Percentiles rank a stretch among this genome's conserved stretches.
These are phyloP conservation scores for Cryptococcus sp. DNA, from an alignment of 1,284 basidiomycete species.

Conservation along the genomic window DNA sequence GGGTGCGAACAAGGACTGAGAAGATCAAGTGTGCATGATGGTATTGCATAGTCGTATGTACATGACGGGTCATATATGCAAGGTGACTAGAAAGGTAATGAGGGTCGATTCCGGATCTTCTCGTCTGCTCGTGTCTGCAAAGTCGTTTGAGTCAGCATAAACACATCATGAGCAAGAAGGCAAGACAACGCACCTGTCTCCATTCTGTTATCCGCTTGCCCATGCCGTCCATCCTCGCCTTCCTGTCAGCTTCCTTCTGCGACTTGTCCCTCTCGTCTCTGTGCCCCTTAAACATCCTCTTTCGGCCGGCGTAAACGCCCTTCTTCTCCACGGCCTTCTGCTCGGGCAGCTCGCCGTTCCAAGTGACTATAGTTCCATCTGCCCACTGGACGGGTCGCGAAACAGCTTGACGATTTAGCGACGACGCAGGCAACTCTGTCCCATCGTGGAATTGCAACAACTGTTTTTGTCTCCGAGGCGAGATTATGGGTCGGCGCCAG, in stretches of 20 bases:
- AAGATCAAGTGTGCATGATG: neutral
- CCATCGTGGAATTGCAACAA: constrained; percentile 31
- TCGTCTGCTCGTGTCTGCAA: constrained; percentile 24
- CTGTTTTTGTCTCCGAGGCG: constrained; percentile 37
- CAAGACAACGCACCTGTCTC: constrained; percentile 40
- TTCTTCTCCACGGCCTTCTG: constrained; percentile 15
- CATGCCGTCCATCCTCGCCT: constrained; percentile 45
- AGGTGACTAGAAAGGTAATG: constrained; percentile 35
- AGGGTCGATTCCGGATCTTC: constrained; percentile 25
- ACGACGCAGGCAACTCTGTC: constrained; percentile 34
- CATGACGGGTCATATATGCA: neutral
- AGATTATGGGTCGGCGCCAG: constrained; percentile 25
- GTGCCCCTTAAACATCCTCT: constrained; percentile 47
- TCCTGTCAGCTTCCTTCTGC: constrained; percentile 32
- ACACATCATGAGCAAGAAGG: neutral
- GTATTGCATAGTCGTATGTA: neutral
- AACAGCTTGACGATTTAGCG: constrained; percentile 19
- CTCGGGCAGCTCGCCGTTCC: constrained; percentile 17
- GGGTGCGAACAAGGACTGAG: neutral
- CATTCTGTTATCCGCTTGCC: constrained; percentile 48
- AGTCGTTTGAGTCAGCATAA: neutral
- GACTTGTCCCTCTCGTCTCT: constrained; percentile 42
- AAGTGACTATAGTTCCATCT: constrained; percentile 27
- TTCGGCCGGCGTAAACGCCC: constrained; percentile 36
- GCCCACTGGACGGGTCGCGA: constrained; percentile 17